Conservation (phyloP, 148 eudicot genomes). For the Vaccinium corymbosum region DNA sequence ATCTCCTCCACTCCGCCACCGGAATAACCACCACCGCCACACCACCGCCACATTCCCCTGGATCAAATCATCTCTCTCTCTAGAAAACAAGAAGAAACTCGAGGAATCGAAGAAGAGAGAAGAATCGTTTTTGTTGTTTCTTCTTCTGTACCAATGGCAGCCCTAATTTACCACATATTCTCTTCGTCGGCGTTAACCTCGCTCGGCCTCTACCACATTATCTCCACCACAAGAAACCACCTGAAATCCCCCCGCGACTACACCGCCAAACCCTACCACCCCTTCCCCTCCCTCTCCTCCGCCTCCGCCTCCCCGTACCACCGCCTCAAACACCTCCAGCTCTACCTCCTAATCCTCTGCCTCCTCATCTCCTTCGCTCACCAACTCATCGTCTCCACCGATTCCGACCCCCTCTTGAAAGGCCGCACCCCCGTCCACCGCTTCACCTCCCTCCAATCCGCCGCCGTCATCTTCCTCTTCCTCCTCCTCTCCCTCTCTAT, state of each 20-base stretch:
- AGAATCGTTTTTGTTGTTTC: background rate
- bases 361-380: slow-evolving; percentile 46
- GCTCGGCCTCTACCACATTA: slow-evolving; percentile 64
- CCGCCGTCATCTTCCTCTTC: slow-evolving; percentile 62
- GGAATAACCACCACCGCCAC: background rate
- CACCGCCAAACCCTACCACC: slow-evolving; percentile 78
- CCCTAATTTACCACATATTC: slow-evolving; percentile 48
- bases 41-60: background rate
- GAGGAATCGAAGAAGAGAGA: background rate
- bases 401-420: slow-evolving; percentile 65
- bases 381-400: slow-evolving; percentile 45
- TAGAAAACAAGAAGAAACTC: background rate
- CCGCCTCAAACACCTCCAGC: slow-evolving; percentile 48
- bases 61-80: background rate
- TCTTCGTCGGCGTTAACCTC: slow-evolving; percentile 37
- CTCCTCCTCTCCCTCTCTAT: slow-evolving; percentile 46
- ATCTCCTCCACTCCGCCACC: background rate
- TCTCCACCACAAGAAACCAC: slow-evolving; percentile 48
- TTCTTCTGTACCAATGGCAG: slow-evolving; percentile 32
- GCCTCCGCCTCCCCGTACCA: background rate
- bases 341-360: slow-evolving; percentile 41
- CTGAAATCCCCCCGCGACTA: slow-evolving; percentile 64
- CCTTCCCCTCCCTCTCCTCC: slow-evolving; percentile 21
- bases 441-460: slow-evolving; percentile 66
- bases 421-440: slow-evolving; percentile 73